Conservation (phyloP, 768 basidiomycete species). For the Lanmaoa pseudosensibilis region DNA sequence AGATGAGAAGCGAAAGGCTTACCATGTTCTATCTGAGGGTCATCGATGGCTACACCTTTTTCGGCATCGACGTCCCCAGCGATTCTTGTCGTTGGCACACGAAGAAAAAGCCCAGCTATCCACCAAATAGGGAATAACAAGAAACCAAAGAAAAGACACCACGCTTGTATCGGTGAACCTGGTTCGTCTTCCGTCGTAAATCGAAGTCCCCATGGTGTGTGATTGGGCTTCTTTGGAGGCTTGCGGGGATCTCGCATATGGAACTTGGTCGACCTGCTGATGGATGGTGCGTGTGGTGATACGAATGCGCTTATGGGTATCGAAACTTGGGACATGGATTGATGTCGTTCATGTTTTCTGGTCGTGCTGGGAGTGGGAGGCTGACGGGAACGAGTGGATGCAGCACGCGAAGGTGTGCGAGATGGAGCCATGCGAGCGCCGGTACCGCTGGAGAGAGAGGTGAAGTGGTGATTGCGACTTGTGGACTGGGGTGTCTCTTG, state of each 20-base stretch:
- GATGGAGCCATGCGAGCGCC: constrained; percentile 28
- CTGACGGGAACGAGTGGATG: constrained; percentile 36
- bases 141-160: constrained; percentile 79
- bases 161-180: constrained; percentile 61
- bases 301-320: constrained; percentile 78
- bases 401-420: constrained; percentile 39
- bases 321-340: constrained; percentile 68
- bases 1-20: constrained; percentile 26
- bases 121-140: constrained; percentile 58
- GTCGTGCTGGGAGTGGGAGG: constrained; percentile 26
- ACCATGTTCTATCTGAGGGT: constrained; percentile 81
- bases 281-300: constrained; percentile 75
- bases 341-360: constrained; percentile 38
- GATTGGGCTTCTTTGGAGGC: constrained; percentile 52
- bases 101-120: constrained; percentile 56
- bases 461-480: constrained; percentile 18
- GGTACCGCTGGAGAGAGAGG: constrained; percentile 39
- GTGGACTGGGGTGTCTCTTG: constrained; percentile 27
- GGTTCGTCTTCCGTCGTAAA: constrained; percentile 54
- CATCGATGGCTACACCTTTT: constrained; percentile 72
- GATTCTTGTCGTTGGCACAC: constrained; percentile 61
- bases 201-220: constrained; percentile 63
- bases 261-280: constrained; percentile 57
- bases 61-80: constrained; percentile 57
- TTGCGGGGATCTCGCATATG: constrained; percentile 82